These are phyloP conservation scores for Calonectria honghensis DNA, from an alignment of 2,329 filamentous ascomycete species.

Conservation along the genomic window DNA sequence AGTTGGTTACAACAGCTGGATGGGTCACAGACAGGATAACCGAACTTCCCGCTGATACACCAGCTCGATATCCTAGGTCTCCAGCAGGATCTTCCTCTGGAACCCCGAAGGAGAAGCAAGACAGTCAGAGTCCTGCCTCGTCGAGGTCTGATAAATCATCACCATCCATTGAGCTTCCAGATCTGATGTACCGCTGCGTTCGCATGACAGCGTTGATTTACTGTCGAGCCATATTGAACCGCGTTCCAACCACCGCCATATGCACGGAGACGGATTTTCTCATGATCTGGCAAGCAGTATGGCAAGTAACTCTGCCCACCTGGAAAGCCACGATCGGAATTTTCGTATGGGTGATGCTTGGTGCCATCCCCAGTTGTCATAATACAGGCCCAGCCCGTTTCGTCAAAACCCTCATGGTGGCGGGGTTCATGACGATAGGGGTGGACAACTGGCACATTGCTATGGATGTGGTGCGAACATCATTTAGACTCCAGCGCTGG, in stretches of 20 bases:
- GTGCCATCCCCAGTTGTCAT: conserved; percentile 64
- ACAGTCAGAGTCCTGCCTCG: conserved; percentile 43
- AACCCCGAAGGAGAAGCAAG: conserved; percentile 37
- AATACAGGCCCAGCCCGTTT: conserved; percentile 64
- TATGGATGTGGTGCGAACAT: conserved; percentile 60
- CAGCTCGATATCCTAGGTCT: conserved; percentile 43
- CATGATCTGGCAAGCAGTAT: conserved; percentile 67
- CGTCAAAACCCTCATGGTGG: conserved; percentile 67
- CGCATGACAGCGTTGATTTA: conserved; percentile 69
- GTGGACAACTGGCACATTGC: conserved; percentile 70
- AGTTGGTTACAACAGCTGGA: conserved; percentile 62
- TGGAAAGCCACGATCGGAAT: conserved; percentile 70
- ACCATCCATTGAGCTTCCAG: conserved; percentile 55
- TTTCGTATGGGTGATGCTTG: conserved; percentile 68
- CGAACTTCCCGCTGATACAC: conserved; percentile 57
- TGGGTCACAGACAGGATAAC: conserved; percentile 64
- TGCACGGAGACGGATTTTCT: conserved; percentile 64
- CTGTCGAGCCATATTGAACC: conserved; percentile 65
- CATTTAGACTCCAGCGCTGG: conserved; percentile 66
- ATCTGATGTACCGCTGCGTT: conserved; percentile 68
- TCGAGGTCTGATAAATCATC: conserved; percentile 44
- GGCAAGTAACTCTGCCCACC: conserved; percentile 66
- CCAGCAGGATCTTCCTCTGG: conserved; percentile 40
- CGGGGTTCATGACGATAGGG: conserved; percentile 66
- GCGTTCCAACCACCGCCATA: conserved; percentile 64